Evolutionary conservation across 305 asterid species (phyloP), one percentile per base, ranked within the genome.

Genomic region (Nicotiana rustica): DNA sequence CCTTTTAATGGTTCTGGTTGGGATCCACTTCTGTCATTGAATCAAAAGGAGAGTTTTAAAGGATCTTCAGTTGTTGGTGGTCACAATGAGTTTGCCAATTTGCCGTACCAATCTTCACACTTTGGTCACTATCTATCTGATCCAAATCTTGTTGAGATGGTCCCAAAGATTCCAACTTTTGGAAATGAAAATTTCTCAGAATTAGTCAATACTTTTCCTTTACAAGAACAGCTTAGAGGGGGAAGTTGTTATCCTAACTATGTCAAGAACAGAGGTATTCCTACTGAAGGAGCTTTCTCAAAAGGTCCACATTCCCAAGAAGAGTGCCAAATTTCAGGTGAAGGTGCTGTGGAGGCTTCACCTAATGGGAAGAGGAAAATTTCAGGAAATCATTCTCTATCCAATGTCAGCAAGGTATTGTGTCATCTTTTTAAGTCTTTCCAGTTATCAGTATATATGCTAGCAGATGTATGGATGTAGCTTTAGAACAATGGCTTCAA

Each of bases 101-200:
- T 92, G 78, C 89, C 85, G 83, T 88, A 82, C 79, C 86, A 85
- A 88, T 89, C 93, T 86, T 84, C 94, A 82, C 89, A 89, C 29
- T 88, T 89, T 84, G 90, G 82, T 85, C 93, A 90, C 77, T 91
- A 90, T 69, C 93, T 90, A 69, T 91, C 92, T 83, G 90, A 86
- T 85, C 81, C 91, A 80, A 83, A 83, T 73, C 84, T 92, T 13
- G 91, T 81, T 89, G 93, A 90, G 60, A 83, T 89, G 88, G 83
- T 91, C 67, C 91, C 95, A 68, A 93, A 91, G 86, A 83, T 89
- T 78, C 88, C 97, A 29, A 66, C 83, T 89, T 91, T 91, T 86
- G 90, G 91, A 47, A 90, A 91, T 88, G 96, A 91, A 82, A 86
- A 86, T 77, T 91, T 85, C 90, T 91, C 98, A 10, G 96, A 93